Base-by-base conservation (phyloP, 1,139 yeast species). In the Yamadazyma blattariae region DNA sequence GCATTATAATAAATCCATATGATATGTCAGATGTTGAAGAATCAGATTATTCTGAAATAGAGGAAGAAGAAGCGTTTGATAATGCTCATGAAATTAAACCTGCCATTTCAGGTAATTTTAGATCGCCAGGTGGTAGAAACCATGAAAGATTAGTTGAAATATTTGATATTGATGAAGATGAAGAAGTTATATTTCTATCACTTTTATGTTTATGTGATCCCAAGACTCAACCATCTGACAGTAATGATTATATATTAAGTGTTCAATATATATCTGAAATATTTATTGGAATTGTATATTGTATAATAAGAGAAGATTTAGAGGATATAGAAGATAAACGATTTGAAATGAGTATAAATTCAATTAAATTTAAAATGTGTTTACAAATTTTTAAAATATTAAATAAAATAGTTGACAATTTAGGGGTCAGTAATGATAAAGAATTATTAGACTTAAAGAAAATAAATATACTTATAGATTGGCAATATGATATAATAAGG, bases 221-320 rank as follows among this genome's bases (percentile, higher is more conserved):
- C 4, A 63, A 70, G 46, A 78, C 87, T 1, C 88, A 80, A 44
- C 89, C 90, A 0, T 72, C 74, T 28, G 85, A 82, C 24, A 69
- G 70, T n/a, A 81, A 78, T 16, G 52, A 58, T 1, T 55, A 63
- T 21, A 57, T 78, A 0, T 59, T 80, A 13, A 79, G 87, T 20
- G 56, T 82, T 9, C 80, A 79, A 39, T 52, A 68, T 7, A 46
- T 81, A 5, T 68, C 83, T 5, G 77, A 77, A 40, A 46, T 78
- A 30, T 59, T 76, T 15, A 61, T 82, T 6, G 77, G 77, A 8
- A 31, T 36, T 2, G 32, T 29, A 5, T 36, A 36, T 17, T 26
- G 35, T 11, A 30, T 27, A 16, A 25, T 20, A 7, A 8, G 10
- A 9, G 25, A 31, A 13, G 8, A 24, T 19, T 15, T 25, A 6